These are phyloP conservation scores for Globisporangium polare DNA, from an alignment of 352 stramenopile genomes.

Conservation along the genomic window DNA sequence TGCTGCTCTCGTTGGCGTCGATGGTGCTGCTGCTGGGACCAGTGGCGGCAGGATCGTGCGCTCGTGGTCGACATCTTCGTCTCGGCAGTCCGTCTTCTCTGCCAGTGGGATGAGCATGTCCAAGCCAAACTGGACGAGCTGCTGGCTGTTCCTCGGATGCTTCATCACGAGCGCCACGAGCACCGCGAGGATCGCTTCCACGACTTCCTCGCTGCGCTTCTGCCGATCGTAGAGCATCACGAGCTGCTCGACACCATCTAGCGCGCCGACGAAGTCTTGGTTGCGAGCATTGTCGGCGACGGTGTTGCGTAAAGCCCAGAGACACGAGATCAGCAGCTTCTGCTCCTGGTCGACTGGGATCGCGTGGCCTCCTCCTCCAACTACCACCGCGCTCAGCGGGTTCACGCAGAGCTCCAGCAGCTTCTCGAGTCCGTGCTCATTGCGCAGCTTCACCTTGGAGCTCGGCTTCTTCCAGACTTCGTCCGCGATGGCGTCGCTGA, in stretches of 20 bases:
- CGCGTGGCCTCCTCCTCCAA: background rate
- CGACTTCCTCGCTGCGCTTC: slow-evolving; percentile 43
- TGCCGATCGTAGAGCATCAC: slow-evolving; percentile 41
- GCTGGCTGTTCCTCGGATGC: slow-evolving; percentile 54
- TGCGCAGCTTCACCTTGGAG: slow-evolving; percentile 53
- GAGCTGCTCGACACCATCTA: slow-evolving; percentile 47
- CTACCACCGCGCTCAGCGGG: slow-evolving; percentile 17
- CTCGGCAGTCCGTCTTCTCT: slow-evolving; percentile 20
- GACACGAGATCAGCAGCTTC: slow-evolving; percentile 49
- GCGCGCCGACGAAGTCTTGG: slow-evolving; percentile 53
- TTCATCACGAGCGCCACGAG: slow-evolving; percentile 51
- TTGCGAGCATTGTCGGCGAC: slow-evolving; percentile 54
- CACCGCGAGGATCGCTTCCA: slow-evolving; percentile 52
- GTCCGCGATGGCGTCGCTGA: slow-evolving; percentile 75
- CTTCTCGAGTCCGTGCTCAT: slow-evolving; percentile 62
- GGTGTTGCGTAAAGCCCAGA: slow-evolving; percentile 66
- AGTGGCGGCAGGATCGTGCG: slow-evolving; percentile 14
- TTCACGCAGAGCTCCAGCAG: slow-evolving; percentile 47
- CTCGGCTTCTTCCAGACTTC: slow-evolving; percentile 65
- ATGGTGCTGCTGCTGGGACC: background rate
- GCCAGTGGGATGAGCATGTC: slow-evolving; percentile 58
- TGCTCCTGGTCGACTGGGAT: slow-evolving; percentile 18
- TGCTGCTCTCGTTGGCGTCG: slow-evolving; percentile 3
- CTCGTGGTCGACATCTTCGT: slow-evolving; percentile 23
- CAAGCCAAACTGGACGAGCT: slow-evolving; percentile 56